Evolutionary conservation across 2,329 filamentous ascomycete genomes (phyloP), one percentile per base, ranked within the genome.

Genomic region (Chaetothyriales sp.): DNA sequence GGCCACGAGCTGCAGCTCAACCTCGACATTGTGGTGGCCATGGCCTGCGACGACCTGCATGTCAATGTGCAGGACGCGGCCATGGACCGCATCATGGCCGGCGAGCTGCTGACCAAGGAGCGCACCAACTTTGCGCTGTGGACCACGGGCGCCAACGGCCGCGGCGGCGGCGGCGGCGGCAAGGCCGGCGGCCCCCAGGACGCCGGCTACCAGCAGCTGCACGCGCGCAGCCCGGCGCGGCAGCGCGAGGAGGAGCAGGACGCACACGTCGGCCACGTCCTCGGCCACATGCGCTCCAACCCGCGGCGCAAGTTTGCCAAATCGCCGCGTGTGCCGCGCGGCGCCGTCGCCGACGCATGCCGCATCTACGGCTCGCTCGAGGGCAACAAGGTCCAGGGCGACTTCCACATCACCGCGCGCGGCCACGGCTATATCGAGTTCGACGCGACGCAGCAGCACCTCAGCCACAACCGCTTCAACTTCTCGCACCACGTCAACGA

Each of bases 401-500:
- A 98, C 67, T 97, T 98, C 65, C 92, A 98, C 66, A 92, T 98
- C 63, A 98, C 92, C 1, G 92, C 92, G 2, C 74, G 89, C 56
- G 92, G 92, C 0, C 90, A 97, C 67, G 92, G 92, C n/a, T 98
- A 98, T 69, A 78, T 80, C 68, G 88, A 89, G 65, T 75, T 81
- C 59, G 86, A 83, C 43, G 45, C 49, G 45, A 56, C 54, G 40
- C 73, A 75, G 55, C 89, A 97, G 10, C 33, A 40, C 33, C 71
- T 97, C 58, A 86, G 94, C 62, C 90, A 97, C 67, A 44, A 61
- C 90, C 86, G 77, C 19, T 95, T 98, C 77, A 97, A 98, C 77
- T 98, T 98, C 76, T 90, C 88, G 29, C 92, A 98, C 73, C 83
- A 95, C 67, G 81, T 98, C 72, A 89, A 86, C 62, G 92, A 98